Evolutionary conservation across 1,284 basidiomycete genomes (phyloP).

Genomic region (Chalciporus sp.): DNA sequence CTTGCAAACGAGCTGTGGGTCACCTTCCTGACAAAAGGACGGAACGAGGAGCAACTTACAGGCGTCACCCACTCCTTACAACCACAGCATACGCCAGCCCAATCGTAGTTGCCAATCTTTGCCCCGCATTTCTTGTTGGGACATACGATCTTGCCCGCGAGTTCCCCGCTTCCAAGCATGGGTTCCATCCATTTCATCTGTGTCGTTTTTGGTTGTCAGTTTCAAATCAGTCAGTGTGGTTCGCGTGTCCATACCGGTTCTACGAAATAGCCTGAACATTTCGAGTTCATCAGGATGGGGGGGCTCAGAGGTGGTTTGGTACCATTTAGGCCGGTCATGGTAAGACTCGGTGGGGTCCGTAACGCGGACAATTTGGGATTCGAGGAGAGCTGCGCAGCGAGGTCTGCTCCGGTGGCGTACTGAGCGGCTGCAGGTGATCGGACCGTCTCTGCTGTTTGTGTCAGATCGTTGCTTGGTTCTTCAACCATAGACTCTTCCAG

Average conservation of each 20-base stretch:
- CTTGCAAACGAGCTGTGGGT: conserved; percentile 36
- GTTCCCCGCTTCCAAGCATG: conserved; percentile 69
- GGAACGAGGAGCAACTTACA: conserved; percentile 46
- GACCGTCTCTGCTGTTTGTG: not conserved
- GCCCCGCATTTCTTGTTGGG: conserved; percentile 88
- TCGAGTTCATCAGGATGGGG: conserved; percentile 72
- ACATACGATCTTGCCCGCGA: conserved; percentile 88
- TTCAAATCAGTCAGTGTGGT: not conserved
- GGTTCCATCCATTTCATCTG: conserved; percentile 96
- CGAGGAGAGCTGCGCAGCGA: conserved; percentile 35
- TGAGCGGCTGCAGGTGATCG: conserved; percentile 4
- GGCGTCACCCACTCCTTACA: conserved; percentile 92
- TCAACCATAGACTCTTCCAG: conserved; percentile 28
- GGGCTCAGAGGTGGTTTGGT: conserved; percentile 42
- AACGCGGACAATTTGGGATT: conserved; percentile 36
- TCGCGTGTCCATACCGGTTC: conserved; percentile 72
- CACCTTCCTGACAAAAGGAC: not conserved
- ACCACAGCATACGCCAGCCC: conserved; percentile 93
- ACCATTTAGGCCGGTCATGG: conserved; percentile 29
- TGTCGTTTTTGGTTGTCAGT: not conserved
- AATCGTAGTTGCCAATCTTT: conserved; percentile 96
- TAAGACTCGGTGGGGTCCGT: conserved; percentile 24
- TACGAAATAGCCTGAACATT: conserved; percentile 95
- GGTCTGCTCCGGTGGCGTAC: conserved; percentile 21
- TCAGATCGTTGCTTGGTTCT: not conserved